phyloP scores from a whole-genome alignment of 257 asterid species.

The Oldenlandia corymbosa region DNA sequence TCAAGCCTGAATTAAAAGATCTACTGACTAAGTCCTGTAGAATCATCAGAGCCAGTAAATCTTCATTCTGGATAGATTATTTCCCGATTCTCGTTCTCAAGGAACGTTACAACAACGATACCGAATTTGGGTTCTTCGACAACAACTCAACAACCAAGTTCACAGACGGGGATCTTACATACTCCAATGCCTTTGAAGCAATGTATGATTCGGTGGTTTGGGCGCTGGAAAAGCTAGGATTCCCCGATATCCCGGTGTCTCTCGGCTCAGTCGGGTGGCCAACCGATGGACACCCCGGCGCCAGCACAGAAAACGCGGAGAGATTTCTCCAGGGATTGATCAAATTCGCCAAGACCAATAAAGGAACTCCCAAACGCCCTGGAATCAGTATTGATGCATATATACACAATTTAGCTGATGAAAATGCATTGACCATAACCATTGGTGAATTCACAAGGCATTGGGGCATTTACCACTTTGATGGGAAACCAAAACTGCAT shows the following conservation, averaged over 20 bases:
- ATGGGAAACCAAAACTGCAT: slow-evolving; percentile 58
- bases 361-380: slow-evolving; percentile 56
- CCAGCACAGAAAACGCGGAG: slow-evolving; percentile 31
- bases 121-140: slow-evolving; percentile 63
- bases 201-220: slow-evolving; percentile 50
- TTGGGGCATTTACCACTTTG: slow-evolving; percentile 67
- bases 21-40: not conserved
- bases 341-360: slow-evolving; percentile 34
- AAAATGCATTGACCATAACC: slow-evolving; percentile 42
- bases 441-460: slow-evolving; percentile 63
- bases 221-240: slow-evolving; percentile 40
- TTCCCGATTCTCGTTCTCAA: slow-evolving; percentile 57
- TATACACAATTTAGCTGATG: slow-evolving; percentile 56
- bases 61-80: slow-evolving; percentile 42
- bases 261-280: slow-evolving; percentile 71
- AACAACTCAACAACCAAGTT: slow-evolving; percentile 38
- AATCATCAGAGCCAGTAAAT: too few species aligned
- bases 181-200: slow-evolving; percentile 59
- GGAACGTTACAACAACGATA: slow-evolving; percentile 30
- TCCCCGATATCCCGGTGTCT: slow-evolving; percentile 27
- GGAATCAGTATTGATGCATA: slow-evolving; percentile 41
- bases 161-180: slow-evolving; percentile 32
- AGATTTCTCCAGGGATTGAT: slow-evolving; percentile 52
- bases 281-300: slow-evolving; percentile 49
- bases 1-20: not conserved